A percentile compares a stretch with the other conserved stretches of the same genome.
These are phyloP conservation scores for Calonectria pteridis DNA, from an alignment of 2,329 filamentous ascomycete genomes.

Conservation along the genomic window DNA sequence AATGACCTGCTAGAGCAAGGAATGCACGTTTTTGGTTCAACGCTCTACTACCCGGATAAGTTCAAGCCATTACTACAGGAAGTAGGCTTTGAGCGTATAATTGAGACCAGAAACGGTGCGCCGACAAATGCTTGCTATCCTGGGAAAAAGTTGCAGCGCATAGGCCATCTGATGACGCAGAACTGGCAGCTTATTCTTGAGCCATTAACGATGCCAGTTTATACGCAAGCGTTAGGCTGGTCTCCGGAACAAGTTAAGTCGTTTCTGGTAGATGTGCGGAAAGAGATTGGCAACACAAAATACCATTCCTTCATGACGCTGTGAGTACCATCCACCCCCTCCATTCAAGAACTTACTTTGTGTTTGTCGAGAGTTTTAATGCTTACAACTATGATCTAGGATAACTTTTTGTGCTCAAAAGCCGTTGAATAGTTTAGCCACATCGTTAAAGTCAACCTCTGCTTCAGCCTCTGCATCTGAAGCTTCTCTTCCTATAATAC, in stretches of 20 bases:
- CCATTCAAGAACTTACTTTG: conserved; percentile 14
- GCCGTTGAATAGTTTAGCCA: neutral
- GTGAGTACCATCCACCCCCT: conserved; percentile 27
- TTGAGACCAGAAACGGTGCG: conserved; percentile 40
- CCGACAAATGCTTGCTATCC: conserved; percentile 43
- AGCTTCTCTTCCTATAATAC: neutral
- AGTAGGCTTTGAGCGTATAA: conserved; percentile 34
- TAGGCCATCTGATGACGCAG: conserved; percentile 40
- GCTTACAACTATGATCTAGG: neutral
- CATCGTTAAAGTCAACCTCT: conserved; percentile 27
- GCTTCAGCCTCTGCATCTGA: conserved; percentile 23
- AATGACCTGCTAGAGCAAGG: conserved; percentile 39
- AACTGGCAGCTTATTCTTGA: conserved; percentile 41
- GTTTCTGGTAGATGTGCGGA: conserved; percentile 35
- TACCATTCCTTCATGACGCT: conserved; percentile 43
- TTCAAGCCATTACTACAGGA: conserved; percentile 22
- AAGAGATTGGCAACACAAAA: conserved; percentile 36
- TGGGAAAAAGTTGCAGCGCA: conserved; percentile 38
- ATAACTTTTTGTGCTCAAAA: conserved; percentile 4
- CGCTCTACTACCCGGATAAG: conserved; percentile 31
- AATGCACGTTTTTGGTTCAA: conserved; percentile 32
- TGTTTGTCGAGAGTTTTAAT: neutral
- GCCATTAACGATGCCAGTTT: conserved; percentile 38
- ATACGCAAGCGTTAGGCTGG: conserved; percentile 38
- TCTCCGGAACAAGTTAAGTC: conserved; percentile 31